Base-by-base conservation (phyloP, 2,329 filamentous ascomycete genomes). In the Lomentospora prolificans region DNA sequence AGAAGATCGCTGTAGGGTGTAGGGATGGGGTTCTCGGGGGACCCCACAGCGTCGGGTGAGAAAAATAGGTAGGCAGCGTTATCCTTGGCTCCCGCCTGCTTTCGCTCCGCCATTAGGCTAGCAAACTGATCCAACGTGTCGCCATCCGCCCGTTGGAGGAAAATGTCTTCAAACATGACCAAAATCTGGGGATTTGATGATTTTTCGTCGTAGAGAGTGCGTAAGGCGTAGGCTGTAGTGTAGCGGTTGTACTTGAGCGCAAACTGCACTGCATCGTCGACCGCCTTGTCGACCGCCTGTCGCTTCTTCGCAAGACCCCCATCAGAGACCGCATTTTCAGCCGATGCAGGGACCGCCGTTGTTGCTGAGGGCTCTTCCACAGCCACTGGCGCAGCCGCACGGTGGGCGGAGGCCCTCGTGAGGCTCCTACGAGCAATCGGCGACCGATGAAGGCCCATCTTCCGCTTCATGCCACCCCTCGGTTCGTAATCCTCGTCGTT, bases 161-260 rank as follows among this genome's bases (percentile, higher is more conserved):
- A 83, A 48, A 85, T 72, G 58, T 78, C 75, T 65, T 81, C 77
- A 50, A 85, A 69, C 72, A 84, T 76, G 59, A 72, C 68, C 57
- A 84, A 70, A 62, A 84, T 81, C 33, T 69, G 69, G 14, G 72
- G 67, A 60, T 83, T 73, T 39, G 69, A 65, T 48, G 72, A 72
- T 58, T 77, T 75, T 63, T 84, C 79, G 60, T 85, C 80, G 65
- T 82, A 85, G 58, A 84, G 71, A 12, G 74, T 76, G 55, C 80
- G 74, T 58, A 85, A 70, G 44, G 82, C 81, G 71, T 76, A 85
- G 2, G 82, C 82, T 7, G 81, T 85, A 55, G 80, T 79, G 64
- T 81, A 84, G 57, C 79, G 78, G 59, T 73, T 72, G 63, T 79
- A 74, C 58, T 73, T 69, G 51, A 85, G 66, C 4, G 81, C 81